Evolutionary conservation across 2,329 filamentous ascomycete species (phyloP).

Genomic region (Chaetomium olivaceum): DNA sequence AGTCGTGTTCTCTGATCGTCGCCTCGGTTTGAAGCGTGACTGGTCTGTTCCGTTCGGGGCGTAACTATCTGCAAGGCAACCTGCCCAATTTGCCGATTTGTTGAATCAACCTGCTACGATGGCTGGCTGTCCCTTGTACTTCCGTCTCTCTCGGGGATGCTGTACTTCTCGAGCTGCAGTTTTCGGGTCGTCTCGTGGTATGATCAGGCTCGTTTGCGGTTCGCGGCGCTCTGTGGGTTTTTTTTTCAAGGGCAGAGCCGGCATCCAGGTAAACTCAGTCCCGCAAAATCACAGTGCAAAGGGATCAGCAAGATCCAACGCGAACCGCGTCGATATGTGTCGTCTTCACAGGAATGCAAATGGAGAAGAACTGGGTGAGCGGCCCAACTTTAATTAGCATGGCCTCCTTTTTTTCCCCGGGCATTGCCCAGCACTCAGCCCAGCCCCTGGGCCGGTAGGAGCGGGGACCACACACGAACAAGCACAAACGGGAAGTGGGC

Average conservation of each 20-base stretch:
- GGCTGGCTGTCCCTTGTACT: conserved; percentile 2
- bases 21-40: not conserved
- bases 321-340: conserved; percentile 11
- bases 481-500: conserved; percentile 1
- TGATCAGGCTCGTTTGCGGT: not conserved
- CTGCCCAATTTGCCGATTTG: conserved; percentile 4
- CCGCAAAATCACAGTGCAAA: not conserved
- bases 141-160: conserved; percentile 5
- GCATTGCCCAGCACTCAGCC: conserved; percentile 16
- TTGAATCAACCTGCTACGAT: not conserved
- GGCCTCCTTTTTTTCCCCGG: conserved; percentile 17
- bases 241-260: not conserved
- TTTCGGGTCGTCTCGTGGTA: not conserved
- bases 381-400: conserved; percentile 7
- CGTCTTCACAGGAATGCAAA: conserved; percentile 10
- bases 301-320: not conserved
- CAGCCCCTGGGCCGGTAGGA: conserved; percentile 15
- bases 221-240: not conserved
- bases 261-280: not conserved
- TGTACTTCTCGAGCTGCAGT: not conserved
- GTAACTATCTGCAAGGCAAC: not conserved
- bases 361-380: not conserved
- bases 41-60: not conserved
- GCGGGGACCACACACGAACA: conserved; percentile 12
- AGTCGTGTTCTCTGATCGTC: not conserved